A percentile compares a stretch with the other conserved stretches of the same genome.
Conservation (phyloP, 2,329 filamentous ascomycete genomes). For the Exophiala spinifera region DNA sequence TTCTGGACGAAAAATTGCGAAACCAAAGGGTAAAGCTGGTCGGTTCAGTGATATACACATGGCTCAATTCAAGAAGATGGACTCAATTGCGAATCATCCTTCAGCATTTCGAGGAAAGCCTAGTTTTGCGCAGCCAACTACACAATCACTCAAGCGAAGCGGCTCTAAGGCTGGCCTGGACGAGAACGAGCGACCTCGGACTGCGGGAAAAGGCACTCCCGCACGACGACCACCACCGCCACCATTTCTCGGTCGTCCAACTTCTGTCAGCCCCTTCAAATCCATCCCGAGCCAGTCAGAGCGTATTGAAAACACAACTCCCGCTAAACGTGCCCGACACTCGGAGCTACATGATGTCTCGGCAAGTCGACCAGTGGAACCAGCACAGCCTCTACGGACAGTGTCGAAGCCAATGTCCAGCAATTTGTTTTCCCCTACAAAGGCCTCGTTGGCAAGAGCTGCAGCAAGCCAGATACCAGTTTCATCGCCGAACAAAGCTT, state of each 20-base stretch:
- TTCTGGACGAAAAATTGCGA: conserved; percentile 68
- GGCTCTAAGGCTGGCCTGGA: conserved; percentile 64
- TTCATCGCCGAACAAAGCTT: conserved; percentile 46
- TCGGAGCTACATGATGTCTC: conserved; percentile 67
- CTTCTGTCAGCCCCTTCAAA: conserved; percentile 32
- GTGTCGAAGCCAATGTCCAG: conserved; percentile 50
- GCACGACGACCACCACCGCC: conserved; percentile 32
- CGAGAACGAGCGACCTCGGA: conserved; percentile 47
- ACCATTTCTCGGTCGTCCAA: conserved; percentile 34
- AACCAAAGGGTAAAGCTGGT: conserved; percentile 71
- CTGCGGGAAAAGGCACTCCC: conserved; percentile 39
- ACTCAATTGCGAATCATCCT: conserved; percentile 84
- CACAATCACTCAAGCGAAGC: conserved; percentile 49
- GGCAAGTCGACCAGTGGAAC: conserved; percentile 47
- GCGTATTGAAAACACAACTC: conserved; percentile 35
- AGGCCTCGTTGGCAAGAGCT: conserved; percentile 65
- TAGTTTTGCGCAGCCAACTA: conserved; percentile 41
- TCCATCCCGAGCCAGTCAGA: conserved; percentile 31
- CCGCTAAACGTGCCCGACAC: conserved; percentile 70
- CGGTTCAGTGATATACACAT: conserved; percentile 84
- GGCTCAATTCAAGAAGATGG: conserved; percentile 94
- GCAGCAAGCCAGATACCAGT: conserved; percentile 55
- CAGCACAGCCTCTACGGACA: conserved; percentile 21
- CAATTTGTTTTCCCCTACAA: conserved; percentile 73
- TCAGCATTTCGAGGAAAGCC: conserved; percentile 63